Evolutionary conservation across 805 yeast genomes (phyloP), one percentile per base, ranked within the genome.

Genomic region (Wickerhamiella cacticola): DNA sequence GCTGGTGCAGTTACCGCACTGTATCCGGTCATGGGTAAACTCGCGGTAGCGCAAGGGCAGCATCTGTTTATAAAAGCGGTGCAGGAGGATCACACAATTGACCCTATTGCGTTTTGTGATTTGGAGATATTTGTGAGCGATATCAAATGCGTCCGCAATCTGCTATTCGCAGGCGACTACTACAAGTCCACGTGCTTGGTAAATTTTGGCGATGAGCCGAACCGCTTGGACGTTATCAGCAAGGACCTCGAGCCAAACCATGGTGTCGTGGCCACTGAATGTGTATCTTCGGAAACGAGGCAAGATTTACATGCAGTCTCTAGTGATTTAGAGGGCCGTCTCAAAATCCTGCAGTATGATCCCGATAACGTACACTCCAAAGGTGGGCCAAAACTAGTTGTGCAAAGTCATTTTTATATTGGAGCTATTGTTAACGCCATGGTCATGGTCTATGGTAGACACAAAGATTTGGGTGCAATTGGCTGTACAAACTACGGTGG

Each of bases 121-220:
- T 75, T 87, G n/a, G 76, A 87, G 1, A 76, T 87, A 0, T 85
- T 76, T 61, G 77, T 85, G 1, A 71, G 82, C 5, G 94, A 84
- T 54, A 73, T 85, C 13, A 88, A 88, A 63, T 72, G 87, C 53
- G 77, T 86, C 60, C 88, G 94, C 34, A 85, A 88, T 61, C 66
- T 89, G 56, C 61, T 89, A n/a, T 57, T 87, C 1, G 64, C 87
- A 15, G 94, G 94, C 16, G 98, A 92, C 63, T 68, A 84, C 0
- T 70, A 78, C 63, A 81, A 83, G 55, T 76, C 87, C 55, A 70
- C 85, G 3, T 78, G 87, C 69, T 69, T 92, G 49, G 78, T 80
- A 24, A 96, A 96, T 1, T 88, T 87, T 65, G 95, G 87, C 62
- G 89, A 94, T 2, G 96, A 89, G 57, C 99, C 99, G 0, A 88